Evolutionary conservation across 78 protist genomes (phyloP).

Genomic region (Chrysochromulina parva): DNA sequence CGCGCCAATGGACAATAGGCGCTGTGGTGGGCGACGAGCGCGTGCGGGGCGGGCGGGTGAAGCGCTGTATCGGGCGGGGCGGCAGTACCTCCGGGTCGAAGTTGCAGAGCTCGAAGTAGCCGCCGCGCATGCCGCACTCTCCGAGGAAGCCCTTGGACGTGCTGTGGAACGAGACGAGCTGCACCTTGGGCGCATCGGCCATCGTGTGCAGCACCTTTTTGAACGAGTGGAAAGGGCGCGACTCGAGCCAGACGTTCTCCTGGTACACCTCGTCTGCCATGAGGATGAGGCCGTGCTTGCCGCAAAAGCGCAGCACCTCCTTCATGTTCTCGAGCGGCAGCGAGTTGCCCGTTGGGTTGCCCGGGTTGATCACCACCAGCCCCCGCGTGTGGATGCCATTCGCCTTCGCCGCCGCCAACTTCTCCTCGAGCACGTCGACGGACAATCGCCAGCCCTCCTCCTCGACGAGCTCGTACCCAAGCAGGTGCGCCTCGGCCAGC

Average conservation of each 20-base stretch:
- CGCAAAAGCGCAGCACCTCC: slow-evolving; percentile 14
- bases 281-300: background rate
- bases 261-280: slow-evolving; percentile 87
- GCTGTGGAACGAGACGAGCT: slow-evolving; percentile 93
- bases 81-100: background rate
- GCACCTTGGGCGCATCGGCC: slow-evolving; percentile 20
- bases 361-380: slow-evolving; percentile 97
- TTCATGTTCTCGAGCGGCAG: slow-evolving; percentile 42
- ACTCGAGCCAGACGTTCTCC: slow-evolving; percentile 82
- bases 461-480: slow-evolving; percentile 90
- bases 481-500: slow-evolving; percentile 67
- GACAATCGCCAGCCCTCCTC: slow-evolving; percentile 74
- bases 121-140: slow-evolving; percentile 81
- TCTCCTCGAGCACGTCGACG: background rate
- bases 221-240: slow-evolving; percentile 87
- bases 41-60: no score
- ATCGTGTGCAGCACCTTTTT: slow-evolving; percentile 40
- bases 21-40: no score
- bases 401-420: background rate
- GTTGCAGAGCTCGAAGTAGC: slow-evolving; percentile 6
- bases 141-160: slow-evolving; percentile 98
- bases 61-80: no score
- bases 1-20: no score
- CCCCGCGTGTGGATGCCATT: slow-evolving; percentile 47
- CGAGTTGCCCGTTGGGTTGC: slow-evolving; percentile 98